Conservation (phyloP, 495 filamentous ascomycete genomes). For the Penicillium ucsense region DNA sequence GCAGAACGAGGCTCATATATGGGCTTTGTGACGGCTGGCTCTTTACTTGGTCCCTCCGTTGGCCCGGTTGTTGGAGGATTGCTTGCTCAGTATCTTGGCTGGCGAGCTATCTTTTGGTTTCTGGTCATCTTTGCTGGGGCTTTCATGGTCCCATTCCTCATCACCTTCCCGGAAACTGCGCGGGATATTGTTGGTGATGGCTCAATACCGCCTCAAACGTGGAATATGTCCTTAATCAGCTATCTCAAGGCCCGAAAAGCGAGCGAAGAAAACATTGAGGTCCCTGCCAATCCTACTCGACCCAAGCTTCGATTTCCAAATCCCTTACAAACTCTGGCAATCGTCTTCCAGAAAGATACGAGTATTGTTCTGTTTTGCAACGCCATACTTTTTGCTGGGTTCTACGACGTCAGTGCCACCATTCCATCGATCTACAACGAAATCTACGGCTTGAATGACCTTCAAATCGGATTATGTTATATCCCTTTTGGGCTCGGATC, state of each 20-base stretch:
- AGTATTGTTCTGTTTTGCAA: constrained; percentile 34
- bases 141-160: constrained; percentile 20
- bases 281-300: constrained; percentile 5
- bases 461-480: constrained; percentile 41
- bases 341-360: constrained; percentile 48
- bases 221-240: constrained; percentile 25
- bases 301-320: constrained; percentile 57
- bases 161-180: constrained; percentile 37
- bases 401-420: constrained; percentile 28
- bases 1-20: constrained; percentile 39
- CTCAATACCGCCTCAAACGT: constrained; percentile 19
- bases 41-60: constrained; percentile 38
- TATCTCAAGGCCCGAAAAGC: constrained; percentile 21
- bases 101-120: constrained; percentile 70
- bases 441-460: constrained; percentile 37
- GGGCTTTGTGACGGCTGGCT: constrained; percentile 25
- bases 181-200: constrained; percentile 41
- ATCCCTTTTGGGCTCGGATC: constrained; percentile 42
- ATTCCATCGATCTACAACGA: constrained; percentile 34
- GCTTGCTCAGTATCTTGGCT: constrained; percentile 55
- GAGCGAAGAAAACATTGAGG: constrained; percentile 8
- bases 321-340: constrained; percentile 55
- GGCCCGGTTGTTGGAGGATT: constrained; percentile 59
- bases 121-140: constrained; percentile 49
- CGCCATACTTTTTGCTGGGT: constrained; percentile 38